Evolutionary conservation across 1,284 basidiomycete genomes (phyloP).

Genomic region (Leccinum angustisporum): DNA sequence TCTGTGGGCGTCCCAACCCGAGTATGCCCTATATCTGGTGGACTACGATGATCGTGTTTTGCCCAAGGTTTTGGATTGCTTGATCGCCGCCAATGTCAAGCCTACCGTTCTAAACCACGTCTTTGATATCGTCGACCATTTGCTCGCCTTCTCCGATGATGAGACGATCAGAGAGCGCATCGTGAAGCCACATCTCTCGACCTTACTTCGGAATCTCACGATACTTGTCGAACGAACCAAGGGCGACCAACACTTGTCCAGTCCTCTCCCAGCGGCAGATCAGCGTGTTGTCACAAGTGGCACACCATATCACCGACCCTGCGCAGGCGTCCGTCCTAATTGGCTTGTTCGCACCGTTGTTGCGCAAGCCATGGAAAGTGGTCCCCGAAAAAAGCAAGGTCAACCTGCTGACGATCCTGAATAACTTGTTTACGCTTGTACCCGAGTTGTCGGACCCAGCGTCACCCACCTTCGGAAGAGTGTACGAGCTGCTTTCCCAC

Average conservation of each 20-base stretch:
- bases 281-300: conserved; percentile 76
- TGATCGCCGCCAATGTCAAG: conserved; percentile 86
- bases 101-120: conserved; percentile 78
- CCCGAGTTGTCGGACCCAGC: conserved; percentile 58
- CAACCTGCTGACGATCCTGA: conserved; percentile 79
- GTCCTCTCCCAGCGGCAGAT: conserved; percentile 85
- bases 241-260: conserved; percentile 55
- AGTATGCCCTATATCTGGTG: conserved; percentile 65
- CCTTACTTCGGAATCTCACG: conserved; percentile 75
- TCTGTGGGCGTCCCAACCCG: conserved; percentile 67
- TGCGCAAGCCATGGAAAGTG: conserved; percentile 74
- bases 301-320: conserved; percentile 71
- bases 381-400: conserved; percentile 89
- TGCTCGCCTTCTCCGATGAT: conserved; percentile 59
- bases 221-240: conserved; percentile 67
- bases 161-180: conserved; percentile 53
- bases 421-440: conserved; percentile 72
- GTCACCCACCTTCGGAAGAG: conserved; percentile 53
- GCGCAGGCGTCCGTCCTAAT: conserved; percentile 78
- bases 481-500: conserved; percentile 68
- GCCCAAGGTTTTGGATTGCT: conserved; percentile 78
- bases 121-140: conserved; percentile 83
- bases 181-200: conserved; percentile 75
- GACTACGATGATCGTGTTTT: conserved; percentile 71
- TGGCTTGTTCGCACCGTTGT: conserved; percentile 75